Evolutionary conservation across 2,329 filamentous ascomycete species (phyloP).

Genomic region (Pseudogymnoascus sp.): DNA sequence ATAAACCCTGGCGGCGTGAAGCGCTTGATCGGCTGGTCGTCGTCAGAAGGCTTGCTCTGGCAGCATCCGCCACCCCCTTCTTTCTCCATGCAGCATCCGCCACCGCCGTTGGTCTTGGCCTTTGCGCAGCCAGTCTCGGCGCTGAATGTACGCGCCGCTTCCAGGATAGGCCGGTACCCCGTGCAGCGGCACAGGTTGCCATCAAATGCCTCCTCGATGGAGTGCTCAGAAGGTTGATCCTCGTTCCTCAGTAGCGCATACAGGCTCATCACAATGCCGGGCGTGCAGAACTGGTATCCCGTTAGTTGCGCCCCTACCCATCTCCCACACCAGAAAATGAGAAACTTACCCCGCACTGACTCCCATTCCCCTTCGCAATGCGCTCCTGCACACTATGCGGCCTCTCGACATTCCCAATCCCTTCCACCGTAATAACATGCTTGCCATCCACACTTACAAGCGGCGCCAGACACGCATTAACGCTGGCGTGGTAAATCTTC

Average conservation of each 20-base stretch:
- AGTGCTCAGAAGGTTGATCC: conserved; percentile 64
- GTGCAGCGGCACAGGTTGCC: conserved; percentile 95
- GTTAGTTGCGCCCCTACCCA: not conserved
- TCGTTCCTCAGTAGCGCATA: conserved; percentile 90
- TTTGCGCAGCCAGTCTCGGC: conserved; percentile 41
- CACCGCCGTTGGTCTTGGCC: conserved; percentile 39
- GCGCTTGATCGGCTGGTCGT: conserved; percentile 48
- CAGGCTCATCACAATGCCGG: conserved; percentile 95
- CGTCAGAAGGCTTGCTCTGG: conserved; percentile 44
- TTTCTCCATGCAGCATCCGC: conserved; percentile 61
- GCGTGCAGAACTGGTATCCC: conserved; percentile 65
- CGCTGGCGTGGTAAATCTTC: conserved; percentile 88
- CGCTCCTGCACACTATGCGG: conserved; percentile 89
- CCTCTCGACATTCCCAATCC: conserved; percentile 77
- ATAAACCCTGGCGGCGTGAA: conserved; percentile 90
- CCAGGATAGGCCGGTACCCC: conserved; percentile 86
- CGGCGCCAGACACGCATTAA: conserved; percentile 92
- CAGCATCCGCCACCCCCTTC: conserved; percentile 54
- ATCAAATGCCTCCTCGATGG: conserved; percentile 93
- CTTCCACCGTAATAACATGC: conserved; percentile 95
- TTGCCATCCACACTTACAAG: conserved; percentile 92
- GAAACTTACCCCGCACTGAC: conserved; percentile 55
- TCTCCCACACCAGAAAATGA: not conserved
- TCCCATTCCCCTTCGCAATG: conserved; percentile 83
- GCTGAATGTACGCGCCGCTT: conserved; percentile 86